Percentiles rank a stretch among this genome's conserved stretches.
Evolutionary conservation across 169 alveolate species (phyloP).

Genomic region (Pseudocohnilembus persalinus): DNA sequence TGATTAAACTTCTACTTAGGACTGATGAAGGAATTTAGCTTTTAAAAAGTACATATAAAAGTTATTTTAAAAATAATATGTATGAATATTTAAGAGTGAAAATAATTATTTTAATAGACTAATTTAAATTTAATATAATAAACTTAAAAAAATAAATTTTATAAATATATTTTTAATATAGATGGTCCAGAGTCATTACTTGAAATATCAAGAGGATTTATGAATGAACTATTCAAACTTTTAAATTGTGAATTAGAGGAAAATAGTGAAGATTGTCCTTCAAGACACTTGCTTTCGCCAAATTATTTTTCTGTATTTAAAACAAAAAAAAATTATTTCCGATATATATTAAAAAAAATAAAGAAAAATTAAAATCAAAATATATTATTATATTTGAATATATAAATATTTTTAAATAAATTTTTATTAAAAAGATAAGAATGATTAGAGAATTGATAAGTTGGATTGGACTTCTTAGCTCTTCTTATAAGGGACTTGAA

Average conservation of each 20-base stretch:
- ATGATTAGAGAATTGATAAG: slow-evolving; percentile 71
- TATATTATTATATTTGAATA: too few species aligned
- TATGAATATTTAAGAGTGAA: too few species aligned
- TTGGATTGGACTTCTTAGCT: slow-evolving; percentile 70
- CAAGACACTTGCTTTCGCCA: slow-evolving; percentile 8
- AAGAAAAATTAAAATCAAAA: too few species aligned
- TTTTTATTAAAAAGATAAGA: slow-evolving; percentile 22
- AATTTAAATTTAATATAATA: too few species aligned
- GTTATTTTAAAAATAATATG: slow-evolving; percentile 18
- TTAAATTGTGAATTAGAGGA: neutral
- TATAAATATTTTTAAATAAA: too few species aligned
- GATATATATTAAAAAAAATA: neutral
- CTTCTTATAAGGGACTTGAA: slow-evolving; percentile 35
- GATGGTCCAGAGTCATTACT: neutral
- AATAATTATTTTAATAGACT: too few species aligned
- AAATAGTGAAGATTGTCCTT: slow-evolving; percentile 2
- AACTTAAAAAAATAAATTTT: neutral
- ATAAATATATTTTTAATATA: neutral
- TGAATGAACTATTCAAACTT: slow-evolving; percentile 6
- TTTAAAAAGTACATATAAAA: neutral
- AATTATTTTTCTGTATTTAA: neutral
- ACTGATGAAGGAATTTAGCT: slow-evolving; percentile 15
- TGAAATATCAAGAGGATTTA: slow-evolving; percentile 10
- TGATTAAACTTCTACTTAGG: slow-evolving; percentile 23
- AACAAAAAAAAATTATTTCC: neutral